Percentiles rank a stretch among this genome's conserved stretches.
phyloP scores from a whole-genome alignment of 805 yeast genomes.

The Candida palmyrensis region DNA sequence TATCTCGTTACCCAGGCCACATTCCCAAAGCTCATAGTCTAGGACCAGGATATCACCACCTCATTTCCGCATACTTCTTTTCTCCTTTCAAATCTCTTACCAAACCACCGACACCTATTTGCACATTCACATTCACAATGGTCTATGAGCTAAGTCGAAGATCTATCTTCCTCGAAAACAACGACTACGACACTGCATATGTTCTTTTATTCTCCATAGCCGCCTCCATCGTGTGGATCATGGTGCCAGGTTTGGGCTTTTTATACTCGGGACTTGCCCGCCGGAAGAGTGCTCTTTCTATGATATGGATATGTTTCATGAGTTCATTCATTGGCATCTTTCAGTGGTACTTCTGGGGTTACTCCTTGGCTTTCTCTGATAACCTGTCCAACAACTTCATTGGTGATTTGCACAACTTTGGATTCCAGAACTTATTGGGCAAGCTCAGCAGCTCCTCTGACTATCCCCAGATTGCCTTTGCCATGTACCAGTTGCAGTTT shows the following conservation, averaged over 20 bases:
- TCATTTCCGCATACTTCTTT: background rate
- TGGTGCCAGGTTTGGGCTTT: constrained; percentile 95
- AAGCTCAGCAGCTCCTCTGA: constrained; percentile 30
- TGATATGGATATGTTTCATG: constrained; percentile 77
- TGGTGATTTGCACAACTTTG: constrained; percentile 81
- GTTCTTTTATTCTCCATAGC: constrained; percentile 49
- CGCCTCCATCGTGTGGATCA: constrained; percentile 71
- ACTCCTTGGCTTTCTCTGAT: constrained; percentile 80
- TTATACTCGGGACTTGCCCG: constrained; percentile 88
- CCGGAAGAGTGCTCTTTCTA: constrained; percentile 81
- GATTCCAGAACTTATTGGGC: constrained; percentile 67
- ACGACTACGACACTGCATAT: constrained; percentile 21
- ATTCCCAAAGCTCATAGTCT: no score
- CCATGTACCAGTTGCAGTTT: constrained; percentile 88
- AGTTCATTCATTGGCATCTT: constrained; percentile 69
- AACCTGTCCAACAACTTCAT: constrained; percentile 80
- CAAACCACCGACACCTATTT: no score
- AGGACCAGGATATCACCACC: no score
- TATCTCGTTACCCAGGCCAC: no score
- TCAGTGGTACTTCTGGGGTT: constrained; percentile 99
- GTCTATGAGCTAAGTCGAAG: constrained; percentile 21
- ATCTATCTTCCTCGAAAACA: constrained; percentile 30
- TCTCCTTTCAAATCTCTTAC: background rate
- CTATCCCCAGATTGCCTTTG: constrained; percentile 82
- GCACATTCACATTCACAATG: no score